Conservation (phyloP, 2,329 filamentous ascomycete genomes). For the Claviceps fusiformis region DNA sequence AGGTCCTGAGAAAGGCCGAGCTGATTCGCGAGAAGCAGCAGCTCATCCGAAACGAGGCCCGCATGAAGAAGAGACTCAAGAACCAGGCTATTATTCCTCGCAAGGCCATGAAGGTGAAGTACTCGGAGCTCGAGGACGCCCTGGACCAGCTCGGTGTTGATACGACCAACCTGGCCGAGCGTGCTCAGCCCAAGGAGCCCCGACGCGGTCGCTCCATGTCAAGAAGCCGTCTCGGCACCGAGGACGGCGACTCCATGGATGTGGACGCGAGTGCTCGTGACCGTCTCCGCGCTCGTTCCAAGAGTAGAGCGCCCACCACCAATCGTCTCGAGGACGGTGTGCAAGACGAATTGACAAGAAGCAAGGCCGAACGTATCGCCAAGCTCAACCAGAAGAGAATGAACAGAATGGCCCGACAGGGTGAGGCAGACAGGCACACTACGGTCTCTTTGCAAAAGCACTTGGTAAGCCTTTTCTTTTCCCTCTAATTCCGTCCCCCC, state of each 20-base stretch:
- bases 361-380: constrained; percentile 71
- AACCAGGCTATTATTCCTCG: constrained; percentile 90
- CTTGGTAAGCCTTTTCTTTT: constrained; percentile 48
- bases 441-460: constrained; percentile 76
- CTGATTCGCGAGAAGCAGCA: constrained; percentile 90
- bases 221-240: constrained; percentile 47
- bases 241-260: constrained; percentile 65
- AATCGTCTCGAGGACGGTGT: constrained; percentile 72
- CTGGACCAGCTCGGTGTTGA: constrained; percentile 80
- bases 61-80: constrained; percentile 94
- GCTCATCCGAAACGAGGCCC: constrained; percentile 84
- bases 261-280: constrained; percentile 44
- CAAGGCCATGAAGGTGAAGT: constrained; percentile 63
- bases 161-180: constrained; percentile 57
- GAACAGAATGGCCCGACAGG: constrained; percentile 95
- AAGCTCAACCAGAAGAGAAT: constrained; percentile 96
- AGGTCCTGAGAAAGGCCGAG: constrained; percentile 82
- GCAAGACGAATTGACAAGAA: constrained; percentile 47
- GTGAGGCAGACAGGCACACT: constrained; percentile 88
- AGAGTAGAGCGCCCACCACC: constrained; percentile 48
- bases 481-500: no score
- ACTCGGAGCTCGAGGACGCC: constrained; percentile 76
- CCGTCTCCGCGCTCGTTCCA: constrained; percentile 57
- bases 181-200: constrained; percentile 52
- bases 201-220: constrained; percentile 58